A percentile compares a stretch with the other conserved stretches of the same genome.
Evolutionary conservation across 208 protist genomes (phyloP).

Genomic region (Acanthamoeba culbertsoni): DNA sequence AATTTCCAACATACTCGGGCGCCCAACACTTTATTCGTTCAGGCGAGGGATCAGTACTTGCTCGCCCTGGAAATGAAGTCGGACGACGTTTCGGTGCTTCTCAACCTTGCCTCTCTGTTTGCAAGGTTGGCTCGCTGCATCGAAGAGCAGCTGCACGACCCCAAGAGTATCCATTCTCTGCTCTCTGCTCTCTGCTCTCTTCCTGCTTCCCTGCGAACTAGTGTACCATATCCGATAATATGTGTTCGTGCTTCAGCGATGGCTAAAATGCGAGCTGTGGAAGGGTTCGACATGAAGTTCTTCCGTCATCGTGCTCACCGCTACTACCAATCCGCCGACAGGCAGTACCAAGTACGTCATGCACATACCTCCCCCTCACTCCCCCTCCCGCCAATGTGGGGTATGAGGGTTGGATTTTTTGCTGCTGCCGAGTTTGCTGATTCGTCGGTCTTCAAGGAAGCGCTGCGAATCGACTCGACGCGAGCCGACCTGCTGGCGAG

Average conservation of each 20-base stretch:
- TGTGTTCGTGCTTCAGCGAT: neutral
- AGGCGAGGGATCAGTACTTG: conserved; percentile 47
- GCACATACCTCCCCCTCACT: neutral
- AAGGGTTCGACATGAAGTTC: conserved; percentile 23
- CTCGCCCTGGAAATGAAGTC: conserved; percentile 52
- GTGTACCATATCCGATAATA: neutral
- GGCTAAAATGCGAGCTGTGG: neutral
- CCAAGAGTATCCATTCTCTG: neutral
- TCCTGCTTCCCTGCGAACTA: neutral
- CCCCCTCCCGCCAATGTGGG: neutral
- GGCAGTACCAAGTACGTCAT: neutral
- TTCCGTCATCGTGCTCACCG: conserved; percentile 30
- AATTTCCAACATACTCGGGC: too few species aligned
- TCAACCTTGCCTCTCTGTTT: conserved; percentile 29
- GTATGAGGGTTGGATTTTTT: neutral
- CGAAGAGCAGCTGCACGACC: conserved; percentile 40
- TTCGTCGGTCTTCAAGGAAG: too few species aligned
- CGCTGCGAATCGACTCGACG: conserved; percentile 14
- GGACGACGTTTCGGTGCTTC: neutral
- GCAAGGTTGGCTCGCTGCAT: neutral
- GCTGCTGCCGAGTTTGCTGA: neutral
- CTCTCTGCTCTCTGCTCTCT: neutral
- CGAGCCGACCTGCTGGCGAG: conserved; percentile 27
- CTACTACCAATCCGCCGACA: conserved; percentile 36
- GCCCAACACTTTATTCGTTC: neutral